Conservation (phyloP, 495 filamentous ascomycete species). For the Penicillium egyptiacum region DNA sequence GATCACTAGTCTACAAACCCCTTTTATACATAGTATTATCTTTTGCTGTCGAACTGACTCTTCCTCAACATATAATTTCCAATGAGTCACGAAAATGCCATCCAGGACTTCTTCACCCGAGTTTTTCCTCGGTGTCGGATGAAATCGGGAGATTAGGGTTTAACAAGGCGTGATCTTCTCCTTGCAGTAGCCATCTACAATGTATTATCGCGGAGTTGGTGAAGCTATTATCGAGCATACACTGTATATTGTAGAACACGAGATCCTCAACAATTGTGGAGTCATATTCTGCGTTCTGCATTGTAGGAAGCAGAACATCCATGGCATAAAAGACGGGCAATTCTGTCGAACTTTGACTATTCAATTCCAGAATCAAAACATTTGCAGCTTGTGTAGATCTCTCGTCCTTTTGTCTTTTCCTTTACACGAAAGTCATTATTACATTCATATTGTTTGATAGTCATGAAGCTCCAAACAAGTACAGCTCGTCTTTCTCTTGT, state of each 20-base stretch:
- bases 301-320: constrained; percentile 16
- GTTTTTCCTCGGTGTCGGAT: constrained; percentile 9
- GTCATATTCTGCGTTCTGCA: constrained; percentile 19
- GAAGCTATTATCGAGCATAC: constrained; percentile 13
- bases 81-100: constrained; percentile 1
- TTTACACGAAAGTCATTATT: background rate
- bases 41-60: background rate
- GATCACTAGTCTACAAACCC: background rate
- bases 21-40: background rate
- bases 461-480: background rate
- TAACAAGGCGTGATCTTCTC: background rate
- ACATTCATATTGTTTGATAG: background rate
- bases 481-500: background rate
- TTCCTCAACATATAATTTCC: background rate
- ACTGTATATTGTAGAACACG: constrained; percentile 21
- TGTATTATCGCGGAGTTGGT: background rate
- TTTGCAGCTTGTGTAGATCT: background rate
- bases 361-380: background rate
- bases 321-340: background rate
- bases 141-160: constrained; percentile 18
- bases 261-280: constrained; percentile 3
- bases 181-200: background rate
- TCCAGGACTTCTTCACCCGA: background rate
- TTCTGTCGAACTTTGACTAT: background rate
- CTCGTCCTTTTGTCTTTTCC: background rate